These are phyloP conservation scores for Chenopodium berlandieri DNA, from an alignment of 148 eudicot species.

Conservation along the genomic window DNA sequence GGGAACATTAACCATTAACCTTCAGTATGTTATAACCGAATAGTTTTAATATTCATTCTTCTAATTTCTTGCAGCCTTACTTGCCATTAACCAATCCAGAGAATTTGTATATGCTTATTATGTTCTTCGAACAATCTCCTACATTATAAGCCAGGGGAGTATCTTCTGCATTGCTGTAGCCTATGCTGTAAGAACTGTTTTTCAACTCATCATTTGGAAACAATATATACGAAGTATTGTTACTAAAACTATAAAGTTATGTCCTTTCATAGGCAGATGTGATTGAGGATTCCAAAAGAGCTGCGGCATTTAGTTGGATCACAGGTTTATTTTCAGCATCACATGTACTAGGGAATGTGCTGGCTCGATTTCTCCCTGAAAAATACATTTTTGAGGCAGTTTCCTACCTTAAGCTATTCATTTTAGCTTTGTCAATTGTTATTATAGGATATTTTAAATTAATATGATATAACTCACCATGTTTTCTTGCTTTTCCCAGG, in stretches of 20 bases:
- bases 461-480: not conserved
- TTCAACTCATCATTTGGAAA: conserved; percentile 8
- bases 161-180: conserved; percentile 91
- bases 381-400: conserved; percentile 71
- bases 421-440: not conserved
- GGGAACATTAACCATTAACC: not conserved
- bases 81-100: conserved; percentile 60
- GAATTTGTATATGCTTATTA: conserved; percentile 78
- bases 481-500: conserved; percentile 36
- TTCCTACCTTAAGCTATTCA: conserved; percentile 4
- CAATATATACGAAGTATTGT: not conserved
- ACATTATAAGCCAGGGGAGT: conserved; percentile 83
- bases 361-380: conserved; percentile 86
- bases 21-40: too few species aligned
- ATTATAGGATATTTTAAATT: not conserved
- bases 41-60: conserved; percentile 4
- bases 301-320: conserved; percentile 84
- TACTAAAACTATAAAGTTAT: not conserved
- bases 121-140: conserved; percentile 65
- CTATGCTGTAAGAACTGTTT: conserved; percentile 63
- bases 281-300: conserved; percentile 57
- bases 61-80: conserved; percentile 53
- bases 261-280: conserved; percentile 67
- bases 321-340: conserved; percentile 82
- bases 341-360: conserved; percentile 69